These are phyloP conservation scores for Discostella pseudostelligera DNA, from an alignment of 108 stramenopile genomes.

Conservation along the genomic window DNA sequence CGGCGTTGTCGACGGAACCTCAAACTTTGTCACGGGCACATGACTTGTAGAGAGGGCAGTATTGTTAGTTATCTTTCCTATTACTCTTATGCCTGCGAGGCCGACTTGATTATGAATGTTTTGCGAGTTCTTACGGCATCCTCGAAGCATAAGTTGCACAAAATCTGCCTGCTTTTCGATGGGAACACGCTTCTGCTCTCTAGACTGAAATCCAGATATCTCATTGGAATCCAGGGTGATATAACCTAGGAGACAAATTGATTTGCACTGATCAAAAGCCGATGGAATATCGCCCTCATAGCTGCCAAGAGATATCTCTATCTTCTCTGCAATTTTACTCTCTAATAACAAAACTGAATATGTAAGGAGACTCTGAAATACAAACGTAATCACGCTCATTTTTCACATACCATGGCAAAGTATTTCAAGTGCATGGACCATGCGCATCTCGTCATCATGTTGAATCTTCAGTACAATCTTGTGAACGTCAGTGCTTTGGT, in stretches of 20 bases:
- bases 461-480: conserved; percentile 17
- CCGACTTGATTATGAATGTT: conserved; percentile 55
- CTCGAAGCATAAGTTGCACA: conserved; percentile 38
- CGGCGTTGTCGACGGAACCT: conserved; percentile 11
- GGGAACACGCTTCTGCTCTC: conserved; percentile 49
- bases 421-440: conserved; percentile 33
- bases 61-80: conserved; percentile 12
- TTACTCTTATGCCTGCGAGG: conserved; percentile 36
- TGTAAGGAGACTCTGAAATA: neutral
- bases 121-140: conserved; percentile 30
- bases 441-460: conserved; percentile 5
- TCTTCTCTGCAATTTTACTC: conserved; percentile 28
- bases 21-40: conserved; percentile 20
- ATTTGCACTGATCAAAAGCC: conserved; percentile 35
- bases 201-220: conserved; percentile 33
- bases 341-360: neutral
- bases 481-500: conserved; percentile 6
- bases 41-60: too few species aligned
- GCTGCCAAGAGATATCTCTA: conserved; percentile 45
- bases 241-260: conserved; percentile 44
- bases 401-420: conserved; percentile 22
- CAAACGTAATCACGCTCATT: neutral
- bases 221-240: conserved; percentile 46
- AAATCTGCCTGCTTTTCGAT: conserved; percentile 36
- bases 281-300: conserved; percentile 11